These are phyloP conservation scores for Pharus latifolius DNA, from an alignment of 176 grass and related monocot genomes.

Conservation along the genomic window DNA sequence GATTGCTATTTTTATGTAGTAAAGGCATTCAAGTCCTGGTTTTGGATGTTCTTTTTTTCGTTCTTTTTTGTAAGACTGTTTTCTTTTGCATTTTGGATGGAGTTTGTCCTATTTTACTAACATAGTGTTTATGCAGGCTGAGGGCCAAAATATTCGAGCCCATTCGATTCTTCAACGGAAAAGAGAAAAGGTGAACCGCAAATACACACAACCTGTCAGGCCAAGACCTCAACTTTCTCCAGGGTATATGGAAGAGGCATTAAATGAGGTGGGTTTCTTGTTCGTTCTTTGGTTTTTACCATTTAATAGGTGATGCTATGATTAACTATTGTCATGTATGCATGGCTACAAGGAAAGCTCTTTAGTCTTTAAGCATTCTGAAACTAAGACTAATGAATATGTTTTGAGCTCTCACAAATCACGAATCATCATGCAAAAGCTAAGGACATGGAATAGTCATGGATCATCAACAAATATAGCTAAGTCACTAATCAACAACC, in stretches of 20 bases:
- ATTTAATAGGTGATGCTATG: not conserved
- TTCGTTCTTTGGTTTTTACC: constrained; percentile 9
- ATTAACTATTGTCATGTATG: not conserved
- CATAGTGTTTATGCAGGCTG: constrained; percentile 36
- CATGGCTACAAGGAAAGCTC: not conserved
- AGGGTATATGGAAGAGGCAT: constrained; percentile 71
- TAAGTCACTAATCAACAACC: no score
- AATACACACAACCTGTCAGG: constrained; percentile 57
- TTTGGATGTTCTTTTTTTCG: not conserved
- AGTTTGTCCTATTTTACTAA: constrained; percentile 14
- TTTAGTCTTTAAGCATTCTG: not conserved
- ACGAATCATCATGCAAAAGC: no score
- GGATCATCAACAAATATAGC: no score
- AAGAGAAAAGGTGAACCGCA: constrained; percentile 62
- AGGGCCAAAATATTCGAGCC: constrained; percentile 67
- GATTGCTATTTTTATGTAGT: not conserved
- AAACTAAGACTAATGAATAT: not conserved
- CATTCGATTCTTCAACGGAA: constrained; percentile 68
- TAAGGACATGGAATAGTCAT: no score
- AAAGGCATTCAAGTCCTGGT: not conserved
- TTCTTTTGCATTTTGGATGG: not conserved
- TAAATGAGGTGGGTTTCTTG: constrained; percentile 63
- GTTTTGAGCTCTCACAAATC: not conserved
- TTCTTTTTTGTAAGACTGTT: not conserved
- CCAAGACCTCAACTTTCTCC: constrained; percentile 69